These are phyloP conservation scores for Lepidopterella palustris DNA, from an alignment of 495 filamentous ascomycete species.

Conservation along the genomic window DNA sequence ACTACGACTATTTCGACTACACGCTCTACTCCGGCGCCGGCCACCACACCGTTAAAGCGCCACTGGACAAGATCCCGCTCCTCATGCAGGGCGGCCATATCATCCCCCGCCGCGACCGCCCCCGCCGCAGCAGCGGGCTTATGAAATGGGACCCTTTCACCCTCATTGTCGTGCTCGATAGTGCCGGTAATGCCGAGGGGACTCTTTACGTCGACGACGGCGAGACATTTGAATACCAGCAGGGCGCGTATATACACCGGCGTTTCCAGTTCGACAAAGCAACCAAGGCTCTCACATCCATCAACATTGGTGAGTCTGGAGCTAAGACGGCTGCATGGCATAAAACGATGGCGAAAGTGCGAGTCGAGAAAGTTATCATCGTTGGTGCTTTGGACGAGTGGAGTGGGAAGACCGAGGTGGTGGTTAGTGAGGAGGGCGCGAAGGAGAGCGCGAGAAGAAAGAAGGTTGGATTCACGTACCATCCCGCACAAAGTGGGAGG, in stretches of 20 bases:
- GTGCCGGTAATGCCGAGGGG: constrained; percentile 67
- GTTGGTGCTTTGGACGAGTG: constrained; percentile 69
- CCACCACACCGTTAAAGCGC: constrained; percentile 60
- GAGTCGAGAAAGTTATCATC: constrained; percentile 75
- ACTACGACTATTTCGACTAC: constrained; percentile 93
- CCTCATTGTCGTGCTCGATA: constrained; percentile 68
- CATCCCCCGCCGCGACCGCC: constrained; percentile 80
- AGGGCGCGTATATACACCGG: constrained; percentile 80
- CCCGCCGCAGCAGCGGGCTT: constrained; percentile 72
- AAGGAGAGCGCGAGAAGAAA: constrained; percentile 44
- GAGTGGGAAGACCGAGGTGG: constrained; percentile 60
- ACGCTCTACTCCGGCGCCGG: constrained; percentile 61
- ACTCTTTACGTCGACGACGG: constrained; percentile 89
- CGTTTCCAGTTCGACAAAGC: constrained; percentile 55
- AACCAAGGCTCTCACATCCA: constrained; percentile 47
- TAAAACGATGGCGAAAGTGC: constrained; percentile 67
- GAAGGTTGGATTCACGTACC: constrained; percentile 51
- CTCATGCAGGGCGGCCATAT: constrained; percentile 91
- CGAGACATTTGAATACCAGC: constrained; percentile 80
- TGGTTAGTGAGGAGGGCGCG: constrained; percentile 61
- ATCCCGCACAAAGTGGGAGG: constrained; percentile 51
- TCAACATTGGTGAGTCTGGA: constrained; percentile 48
- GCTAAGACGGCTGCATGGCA: constrained; percentile 66
- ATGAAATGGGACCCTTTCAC: constrained; percentile 97
- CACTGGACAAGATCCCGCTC: constrained; percentile 77